Percentiles rank a stretch among this genome's conserved stretches.
Evolutionary conservation across 1,284 basidiomycete genomes (phyloP).

Genomic region (Rhizoctonia solani): DNA sequence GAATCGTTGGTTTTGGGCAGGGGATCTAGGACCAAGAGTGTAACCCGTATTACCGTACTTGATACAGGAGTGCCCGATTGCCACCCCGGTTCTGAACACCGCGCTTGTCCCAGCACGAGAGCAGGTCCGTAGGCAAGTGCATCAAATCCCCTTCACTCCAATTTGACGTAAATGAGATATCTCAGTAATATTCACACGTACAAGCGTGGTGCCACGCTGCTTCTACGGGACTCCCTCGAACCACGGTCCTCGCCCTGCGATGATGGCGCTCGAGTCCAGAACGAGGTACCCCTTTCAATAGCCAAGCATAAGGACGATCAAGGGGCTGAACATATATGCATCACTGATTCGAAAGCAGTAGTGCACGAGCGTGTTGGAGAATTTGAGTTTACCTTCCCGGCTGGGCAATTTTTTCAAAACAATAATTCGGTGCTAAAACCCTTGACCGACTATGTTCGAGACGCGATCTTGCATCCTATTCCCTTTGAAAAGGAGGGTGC

Average conservation of each 20-base stretch:
- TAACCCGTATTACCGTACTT: neutral
- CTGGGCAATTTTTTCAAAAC: constrained; percentile 96
- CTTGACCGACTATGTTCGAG: constrained; percentile 79
- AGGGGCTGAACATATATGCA: constrained; percentile 61
- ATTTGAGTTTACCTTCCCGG: constrained; percentile 85
- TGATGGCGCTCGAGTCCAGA: constrained; percentile 26
- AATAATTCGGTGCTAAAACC: constrained; percentile 91
- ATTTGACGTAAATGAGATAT: constrained; percentile 19
- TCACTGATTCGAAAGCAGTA: constrained; percentile 80
- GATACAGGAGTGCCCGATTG: constrained; percentile 87
- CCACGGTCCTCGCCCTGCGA: constrained; percentile 38
- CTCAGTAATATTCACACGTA: constrained; percentile 77
- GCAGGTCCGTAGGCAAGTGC: constrained; percentile 68
- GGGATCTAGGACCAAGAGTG: constrained; percentile 11
- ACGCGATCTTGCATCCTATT: constrained; percentile 63
- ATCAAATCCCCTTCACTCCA: neutral
- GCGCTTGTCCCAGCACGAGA: constrained; percentile 66
- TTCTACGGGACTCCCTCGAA: constrained; percentile 85
- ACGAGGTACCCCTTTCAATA: constrained; percentile 4
- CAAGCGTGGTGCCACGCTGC: constrained; percentile 87
- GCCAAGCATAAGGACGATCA: constrained; percentile 35
- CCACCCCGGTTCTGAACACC: constrained; percentile 79
- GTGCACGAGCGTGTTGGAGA: constrained; percentile 86
- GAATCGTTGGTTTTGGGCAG: neutral
- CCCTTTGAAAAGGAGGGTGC: constrained; percentile 34